Evolutionary conservation across 192 early-diverging fungal species (phyloP), one percentile per base, ranked within the genome.

Genomic region (Podila horticola): DNA sequence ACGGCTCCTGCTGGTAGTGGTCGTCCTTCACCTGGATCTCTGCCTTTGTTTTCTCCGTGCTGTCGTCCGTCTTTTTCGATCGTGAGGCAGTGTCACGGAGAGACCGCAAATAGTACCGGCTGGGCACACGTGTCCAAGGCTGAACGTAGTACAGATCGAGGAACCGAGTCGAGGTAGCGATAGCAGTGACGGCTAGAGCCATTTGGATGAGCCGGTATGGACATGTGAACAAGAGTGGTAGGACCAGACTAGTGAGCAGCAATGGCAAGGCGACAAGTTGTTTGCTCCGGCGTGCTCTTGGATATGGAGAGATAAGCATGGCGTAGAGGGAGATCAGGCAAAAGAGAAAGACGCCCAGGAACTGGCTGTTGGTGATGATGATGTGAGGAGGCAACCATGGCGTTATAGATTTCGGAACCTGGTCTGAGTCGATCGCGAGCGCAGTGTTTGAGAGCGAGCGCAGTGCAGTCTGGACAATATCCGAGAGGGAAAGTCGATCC

Each of bases 61-160:
- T 13, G 49, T 28, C 22, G 15, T 51, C 38, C 31, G 63, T 1
- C 52, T 41, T 62, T 28, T 28, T 45, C 4, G n/a, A 64, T 26
- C 5, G 11, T 15, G 29, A 45, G 26, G 60, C 48, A 59, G 34
- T 66, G 57, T 7, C 41, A 45, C 41, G 41, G 15, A 45, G 59
- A 3, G 19, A 31, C 29, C 59, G 29, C 15, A 31, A 17, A 12
- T 30, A 30, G 59, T 61, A 61, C 26, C 62, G 58, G 41, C 66
- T 61, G 3, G 62, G 41, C 20, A 81, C 55, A 15, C 67, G 62
- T 1, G 77, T 81, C 77, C 77, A 81, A 2, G 77, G 77, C 36
- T 81, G 77, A 13, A 81, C 62, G 58, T 73, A 81, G 33, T 81
- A 81, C 2, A 81, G 20, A 38, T 81, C 77, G 0, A 81, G 7